Percentiles rank a stretch among this genome's conserved stretches.
Evolutionary conservation across 352 stramenopile species (phyloP).

Genomic region (Globisporangium viniferum): DNA sequence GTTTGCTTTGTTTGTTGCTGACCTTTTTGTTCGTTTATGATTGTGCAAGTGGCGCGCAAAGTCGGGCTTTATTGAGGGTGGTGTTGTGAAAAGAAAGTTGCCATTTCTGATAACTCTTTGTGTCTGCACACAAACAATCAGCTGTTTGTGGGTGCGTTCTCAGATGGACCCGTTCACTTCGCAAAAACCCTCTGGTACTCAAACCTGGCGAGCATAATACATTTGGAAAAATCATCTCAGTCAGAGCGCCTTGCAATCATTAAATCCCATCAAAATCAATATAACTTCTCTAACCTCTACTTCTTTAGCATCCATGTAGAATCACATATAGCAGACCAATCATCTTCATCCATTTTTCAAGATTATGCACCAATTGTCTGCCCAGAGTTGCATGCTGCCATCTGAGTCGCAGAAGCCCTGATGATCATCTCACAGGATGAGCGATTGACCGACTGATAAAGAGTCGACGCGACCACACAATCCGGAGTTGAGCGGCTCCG

Average conservation of each 20-base stretch:
- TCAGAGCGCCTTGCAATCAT: too few species aligned
- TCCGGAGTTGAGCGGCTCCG: neutral
- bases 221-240: too few species aligned
- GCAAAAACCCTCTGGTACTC: neutral
- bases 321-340: neutral
- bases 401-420: neutral
- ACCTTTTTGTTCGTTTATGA: constrained; percentile 4
- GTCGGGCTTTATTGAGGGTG: neutral
- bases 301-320: neutral
- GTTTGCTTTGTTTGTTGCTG: neutral
- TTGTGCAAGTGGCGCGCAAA: neutral
- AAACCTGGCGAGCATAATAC: neutral
- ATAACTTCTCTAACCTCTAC: too few species aligned
- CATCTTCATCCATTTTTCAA: neutral
- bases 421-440: neutral
- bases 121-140: neutral
- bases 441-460: neutral
- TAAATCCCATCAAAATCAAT: too few species aligned
- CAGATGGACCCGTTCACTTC: constrained; percentile 8
- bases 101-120: constrained; percentile 2
- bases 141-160: constrained; percentile 5
- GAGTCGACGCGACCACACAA: neutral
- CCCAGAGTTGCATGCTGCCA: constrained; percentile 1
- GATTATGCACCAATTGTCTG: neutral
- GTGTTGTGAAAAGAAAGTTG: neutral